Conservation (phyloP, 225 moss, liverwort and hornwort species). For the Pseudoscleropodium purum region DNA sequence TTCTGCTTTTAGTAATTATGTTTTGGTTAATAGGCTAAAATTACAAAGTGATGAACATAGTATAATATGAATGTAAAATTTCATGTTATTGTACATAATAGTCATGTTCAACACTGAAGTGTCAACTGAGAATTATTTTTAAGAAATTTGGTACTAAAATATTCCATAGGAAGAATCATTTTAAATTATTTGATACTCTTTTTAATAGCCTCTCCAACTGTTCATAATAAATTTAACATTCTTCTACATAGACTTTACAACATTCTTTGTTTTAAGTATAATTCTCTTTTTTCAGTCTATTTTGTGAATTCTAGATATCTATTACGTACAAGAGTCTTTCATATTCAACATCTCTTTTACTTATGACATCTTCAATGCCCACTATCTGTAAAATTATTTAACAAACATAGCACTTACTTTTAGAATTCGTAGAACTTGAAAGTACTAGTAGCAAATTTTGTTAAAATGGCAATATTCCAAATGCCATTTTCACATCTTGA, state of each 20-base stretch:
- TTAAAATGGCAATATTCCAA: too few species aligned
- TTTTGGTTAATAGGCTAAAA: too few species aligned
- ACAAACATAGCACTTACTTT: background rate
- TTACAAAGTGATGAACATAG: background rate
- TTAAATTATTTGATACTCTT: background rate
- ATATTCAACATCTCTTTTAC: background rate
- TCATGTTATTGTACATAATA: background rate
- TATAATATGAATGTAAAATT: background rate
- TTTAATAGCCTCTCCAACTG: fast-evolving
- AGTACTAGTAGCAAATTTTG: too few species aligned
- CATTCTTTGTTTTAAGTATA: fast-evolving
- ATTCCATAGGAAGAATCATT: background rate
- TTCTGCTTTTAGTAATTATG: fast-evolving
- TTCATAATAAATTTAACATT: background rate
- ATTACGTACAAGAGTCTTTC: background rate
- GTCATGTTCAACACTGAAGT: background rate
- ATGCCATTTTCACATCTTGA: too few species aligned
- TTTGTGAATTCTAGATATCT: fast-evolving
- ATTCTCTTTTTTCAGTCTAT: background rate
- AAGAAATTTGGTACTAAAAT: background rate
- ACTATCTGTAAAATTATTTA: background rate
- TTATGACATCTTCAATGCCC: fast-evolving
- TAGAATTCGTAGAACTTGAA: background rate
- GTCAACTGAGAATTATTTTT: background rate
- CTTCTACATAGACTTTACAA: background rate